These are phyloP conservation scores for Saccharomycopsis capsularis DNA, from an alignment of 805 yeast genomes.

Conservation along the genomic window DNA sequence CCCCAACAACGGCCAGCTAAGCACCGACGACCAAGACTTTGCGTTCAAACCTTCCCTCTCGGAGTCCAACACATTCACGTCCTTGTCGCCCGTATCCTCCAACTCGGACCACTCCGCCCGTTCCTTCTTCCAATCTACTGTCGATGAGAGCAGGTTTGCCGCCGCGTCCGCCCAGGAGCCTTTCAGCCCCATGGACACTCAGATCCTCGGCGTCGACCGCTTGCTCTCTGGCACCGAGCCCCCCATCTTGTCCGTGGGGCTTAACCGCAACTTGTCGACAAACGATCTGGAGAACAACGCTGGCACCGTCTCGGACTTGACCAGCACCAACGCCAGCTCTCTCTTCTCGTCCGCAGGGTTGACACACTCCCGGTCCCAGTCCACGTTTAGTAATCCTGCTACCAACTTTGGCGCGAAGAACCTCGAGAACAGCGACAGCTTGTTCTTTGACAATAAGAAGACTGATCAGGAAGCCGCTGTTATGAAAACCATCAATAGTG, in stretches of 20 bases:
- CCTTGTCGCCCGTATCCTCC: not conserved
- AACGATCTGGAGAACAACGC: not conserved
- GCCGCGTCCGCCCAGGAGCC: not conserved
- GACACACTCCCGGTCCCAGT: not conserved
- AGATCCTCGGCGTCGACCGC: no score
- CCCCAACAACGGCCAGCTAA: not conserved
- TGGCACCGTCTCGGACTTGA: conserved; percentile 3
- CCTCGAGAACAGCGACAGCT: not conserved
- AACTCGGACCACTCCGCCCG: not conserved
- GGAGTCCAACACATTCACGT: not conserved
- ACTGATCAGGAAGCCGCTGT: not conserved
- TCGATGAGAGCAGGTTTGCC: not conserved
- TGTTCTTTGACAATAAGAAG: conserved; percentile 1
- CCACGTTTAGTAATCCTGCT: not conserved
- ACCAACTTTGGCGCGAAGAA: not conserved
- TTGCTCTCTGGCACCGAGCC: not conserved
- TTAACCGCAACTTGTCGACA: not conserved
- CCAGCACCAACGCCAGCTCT: not conserved
- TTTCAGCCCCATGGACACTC: no score
- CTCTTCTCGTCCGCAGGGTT: not conserved
- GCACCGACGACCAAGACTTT: not conserved
- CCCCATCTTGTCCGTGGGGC: not conserved
- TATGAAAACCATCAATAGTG: not conserved
- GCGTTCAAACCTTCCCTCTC: not conserved
- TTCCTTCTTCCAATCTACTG: not conserved